Evolutionary conservation across 768 basidiomycete genomes (phyloP).

Genomic region (Suillus hirtellus): DNA sequence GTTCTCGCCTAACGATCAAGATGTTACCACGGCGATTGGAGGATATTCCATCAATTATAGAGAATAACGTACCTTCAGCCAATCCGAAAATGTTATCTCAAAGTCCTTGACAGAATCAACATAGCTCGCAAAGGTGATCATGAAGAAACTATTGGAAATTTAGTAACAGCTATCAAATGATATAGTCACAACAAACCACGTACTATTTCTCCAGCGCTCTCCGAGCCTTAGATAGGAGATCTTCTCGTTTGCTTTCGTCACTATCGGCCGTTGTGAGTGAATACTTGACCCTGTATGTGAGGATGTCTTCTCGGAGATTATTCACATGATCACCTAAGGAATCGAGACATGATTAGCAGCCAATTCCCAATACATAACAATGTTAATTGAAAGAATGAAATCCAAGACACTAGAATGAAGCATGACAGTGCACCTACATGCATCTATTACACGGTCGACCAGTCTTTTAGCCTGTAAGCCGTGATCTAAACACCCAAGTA

Average conservation of each 20-base stretch:
- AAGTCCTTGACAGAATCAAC: constrained; percentile 69
- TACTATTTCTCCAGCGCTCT: constrained; percentile 89
- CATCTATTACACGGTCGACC: constrained; percentile 89
- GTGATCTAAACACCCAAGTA: constrained; percentile 90
- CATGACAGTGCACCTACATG: constrained; percentile 38
- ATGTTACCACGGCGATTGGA: background rate
- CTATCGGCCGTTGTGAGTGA: constrained; percentile 77
- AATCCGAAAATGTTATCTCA: constrained; percentile 74
- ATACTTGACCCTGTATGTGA: constrained; percentile 81
- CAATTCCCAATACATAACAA: background rate
- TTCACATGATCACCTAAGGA: constrained; percentile 82
- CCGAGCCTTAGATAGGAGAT: constrained; percentile 62
- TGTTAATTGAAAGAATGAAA: background rate
- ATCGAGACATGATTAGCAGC: constrained; percentile 14
- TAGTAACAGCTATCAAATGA: constrained; percentile 6
- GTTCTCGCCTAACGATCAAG: constrained; percentile 56
- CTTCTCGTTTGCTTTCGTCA: constrained; percentile 50
- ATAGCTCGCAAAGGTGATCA: constrained; percentile 91
- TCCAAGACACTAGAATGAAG: background rate
- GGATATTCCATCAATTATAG: background rate
- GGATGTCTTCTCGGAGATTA: constrained; percentile 88
- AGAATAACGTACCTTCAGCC: constrained; percentile 65
- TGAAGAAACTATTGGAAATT: constrained; percentile 69
- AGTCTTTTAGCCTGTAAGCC: constrained; percentile 85
- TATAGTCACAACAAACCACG: constrained; percentile 26